These are phyloP conservation scores for Paramecium biaurelia DNA, from an alignment of 73 alveolate genomes.

Conservation along the genomic window DNA sequence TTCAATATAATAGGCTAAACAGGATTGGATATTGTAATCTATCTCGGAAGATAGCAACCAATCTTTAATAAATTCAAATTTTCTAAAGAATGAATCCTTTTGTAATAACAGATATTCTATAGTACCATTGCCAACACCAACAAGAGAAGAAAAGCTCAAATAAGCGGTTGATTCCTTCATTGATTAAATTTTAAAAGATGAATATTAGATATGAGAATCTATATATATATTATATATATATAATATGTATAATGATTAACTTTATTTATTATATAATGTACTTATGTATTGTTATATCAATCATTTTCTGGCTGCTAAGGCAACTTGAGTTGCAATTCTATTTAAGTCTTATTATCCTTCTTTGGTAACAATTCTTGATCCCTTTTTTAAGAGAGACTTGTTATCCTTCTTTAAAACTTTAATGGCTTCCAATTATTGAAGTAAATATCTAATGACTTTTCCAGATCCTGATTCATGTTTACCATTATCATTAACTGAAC, in stretches of 20 bases:
- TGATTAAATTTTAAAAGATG: not conserved
- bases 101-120: not conserved
- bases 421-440: constrained; percentile 83
- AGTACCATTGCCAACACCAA: not conserved
- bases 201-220: not conserved
- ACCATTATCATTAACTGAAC: constrained; percentile 87
- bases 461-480: constrained; percentile 85
- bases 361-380: constrained; percentile 67
- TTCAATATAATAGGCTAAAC: not conserved
- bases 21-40: not conserved
- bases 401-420: constrained; percentile 82
- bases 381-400: constrained; percentile 62
- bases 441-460: constrained; percentile 90
- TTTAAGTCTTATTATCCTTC: constrained; percentile 72
- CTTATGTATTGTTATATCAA: not conserved
- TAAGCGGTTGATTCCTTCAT: not conserved
- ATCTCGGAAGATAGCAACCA: not conserved
- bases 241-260: too few relatives aligned
- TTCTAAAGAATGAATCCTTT: not conserved
- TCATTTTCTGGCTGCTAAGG: constrained; percentile 57
- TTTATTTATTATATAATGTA: not conserved
- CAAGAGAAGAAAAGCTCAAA: not conserved
- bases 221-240: not conserved
- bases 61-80: not conserved
- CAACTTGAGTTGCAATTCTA: constrained; percentile 71